phyloP scores from a whole-genome alignment of 805 yeast species.

The Suhomyces canberraensis region DNA sequence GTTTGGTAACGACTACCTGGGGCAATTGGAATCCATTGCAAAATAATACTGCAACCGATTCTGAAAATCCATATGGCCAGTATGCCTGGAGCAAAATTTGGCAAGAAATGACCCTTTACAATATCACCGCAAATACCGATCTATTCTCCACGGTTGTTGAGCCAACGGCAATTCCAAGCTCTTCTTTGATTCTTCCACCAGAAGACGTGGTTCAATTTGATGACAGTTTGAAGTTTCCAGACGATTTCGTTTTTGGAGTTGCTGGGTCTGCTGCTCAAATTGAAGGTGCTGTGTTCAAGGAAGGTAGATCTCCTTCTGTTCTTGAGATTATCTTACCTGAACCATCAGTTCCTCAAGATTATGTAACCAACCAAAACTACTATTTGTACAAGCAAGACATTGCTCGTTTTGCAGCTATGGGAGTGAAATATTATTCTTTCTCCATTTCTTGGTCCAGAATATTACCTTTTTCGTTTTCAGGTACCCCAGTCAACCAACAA shows the following conservation, averaged over 20 bases:
- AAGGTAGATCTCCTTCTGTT: constrained; percentile 29
- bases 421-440: constrained; percentile 29
- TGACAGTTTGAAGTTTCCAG: constrained; percentile 13
- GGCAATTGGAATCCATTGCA: constrained; percentile 16
- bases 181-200: constrained; percentile 14
- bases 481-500: constrained; percentile 23
- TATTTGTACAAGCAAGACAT: constrained; percentile 31
- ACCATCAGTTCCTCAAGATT: constrained; percentile 15
- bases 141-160: constrained; percentile 8
- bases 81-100: constrained; percentile 19
- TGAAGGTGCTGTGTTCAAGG: constrained; percentile 34
- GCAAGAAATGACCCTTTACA: constrained; percentile 8
- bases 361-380: constrained; percentile 28
- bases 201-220: constrained; percentile 13
- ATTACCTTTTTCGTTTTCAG: constrained; percentile 26
- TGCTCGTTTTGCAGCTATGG: constrained; percentile 28
- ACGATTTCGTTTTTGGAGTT: constrained; percentile 24
- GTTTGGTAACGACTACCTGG: constrained; percentile 14
- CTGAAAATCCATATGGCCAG: constrained; percentile 19
- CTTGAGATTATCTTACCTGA: constrained; percentile 19
- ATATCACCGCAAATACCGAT: background rate
- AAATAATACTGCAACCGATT: constrained; percentile 11
- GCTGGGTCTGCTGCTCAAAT: constrained; percentile 34
- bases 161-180: constrained; percentile 17
- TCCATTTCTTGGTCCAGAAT: constrained; percentile 35